Base-by-base conservation (phyloP, 2,329 filamentous ascomycete species). In the Ophiostoma quercus region DNA sequence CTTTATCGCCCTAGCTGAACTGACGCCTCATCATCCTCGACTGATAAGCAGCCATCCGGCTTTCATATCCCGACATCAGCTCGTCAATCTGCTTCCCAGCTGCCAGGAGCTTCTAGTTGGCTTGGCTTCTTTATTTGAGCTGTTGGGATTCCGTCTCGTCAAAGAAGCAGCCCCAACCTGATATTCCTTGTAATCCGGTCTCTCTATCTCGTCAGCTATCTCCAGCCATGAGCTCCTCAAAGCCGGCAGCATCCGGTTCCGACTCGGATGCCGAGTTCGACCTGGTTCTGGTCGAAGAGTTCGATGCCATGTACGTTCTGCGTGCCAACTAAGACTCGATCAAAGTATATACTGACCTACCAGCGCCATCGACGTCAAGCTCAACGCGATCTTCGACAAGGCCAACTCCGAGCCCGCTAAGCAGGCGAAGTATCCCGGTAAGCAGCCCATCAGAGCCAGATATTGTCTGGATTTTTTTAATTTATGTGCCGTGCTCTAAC, bases 201-300 rank as follows among this genome's bases (percentile, higher is more conserved):
- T 22, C 34, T 25, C 11, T n/a, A 65, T 65, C 60, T 14, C 47
- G 47, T 47, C 51, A n/a, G 51, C 11, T 34, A 22, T 9, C 39
- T 39, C 39, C 12, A 41, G 3, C 14, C 12, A 66, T 67, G 66
- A 51, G 43, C 29, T 7, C 4, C 39, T 22, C 65, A n/a, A 51
- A 41, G 8, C 11, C 65, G 41, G 39, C 22, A 22, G 19, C 62
- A 22, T 19, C 19, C 43, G 34, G n/a, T 32, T 51, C n/a, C 39
- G 62, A 54, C 29, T 16, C 57, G 57, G 66, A 39, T 22, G 25
- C 79, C 68, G 77, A 81, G 69, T 78, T 81, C 73, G 77, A 82
- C 71, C 75, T 84, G 71, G 78, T 85, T 57, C 73, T 79, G 37
- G 81, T 84, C 69, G 81, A 85, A 51, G 84, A 86, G 76, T 86